Conservation (phyloP, 163 green algal genomes). For the Picocystis sp. region DNA sequence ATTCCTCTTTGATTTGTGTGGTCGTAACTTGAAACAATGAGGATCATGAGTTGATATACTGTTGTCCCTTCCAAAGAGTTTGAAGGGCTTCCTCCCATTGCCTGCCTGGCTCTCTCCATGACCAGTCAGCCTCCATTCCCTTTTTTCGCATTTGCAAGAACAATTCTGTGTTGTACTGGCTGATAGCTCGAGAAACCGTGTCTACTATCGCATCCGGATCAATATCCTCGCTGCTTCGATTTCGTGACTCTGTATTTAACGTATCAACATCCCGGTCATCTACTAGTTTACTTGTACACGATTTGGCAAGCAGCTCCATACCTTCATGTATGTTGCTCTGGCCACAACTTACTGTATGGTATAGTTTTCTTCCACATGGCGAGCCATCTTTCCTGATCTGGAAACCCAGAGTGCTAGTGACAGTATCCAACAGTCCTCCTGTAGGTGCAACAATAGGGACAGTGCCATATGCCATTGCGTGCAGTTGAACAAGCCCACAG, state of each 20-base stretch:
- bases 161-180: constrained; percentile 4
- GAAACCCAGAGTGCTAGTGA: constrained; percentile 16
- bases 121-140: constrained; percentile 42
- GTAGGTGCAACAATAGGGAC: constrained; percentile 77
- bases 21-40: no score
- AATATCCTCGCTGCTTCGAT: not conserved
- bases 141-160: constrained; percentile 14
- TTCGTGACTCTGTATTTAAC: not conserved
- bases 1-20: no score
- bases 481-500: constrained; percentile 63
- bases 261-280: not conserved
- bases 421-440: constrained; percentile 54
- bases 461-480: constrained; percentile 48
- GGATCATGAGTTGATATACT: no score
- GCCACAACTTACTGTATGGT: not conserved
- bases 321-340: not conserved
- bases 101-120: constrained; percentile 33
- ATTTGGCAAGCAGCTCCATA: not conserved
- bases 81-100: constrained; percentile 37
- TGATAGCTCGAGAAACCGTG: constrained; percentile 10
- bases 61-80: no score
- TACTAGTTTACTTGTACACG: not conserved
- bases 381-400: not conserved
- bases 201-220: constrained; percentile 14
- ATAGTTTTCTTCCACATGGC: not conserved